A percentile compares a stretch with the other conserved stretches of the same genome.
Conservation (phyloP, 208 protist species). For the Vickermania ingenoplastis region DNA sequence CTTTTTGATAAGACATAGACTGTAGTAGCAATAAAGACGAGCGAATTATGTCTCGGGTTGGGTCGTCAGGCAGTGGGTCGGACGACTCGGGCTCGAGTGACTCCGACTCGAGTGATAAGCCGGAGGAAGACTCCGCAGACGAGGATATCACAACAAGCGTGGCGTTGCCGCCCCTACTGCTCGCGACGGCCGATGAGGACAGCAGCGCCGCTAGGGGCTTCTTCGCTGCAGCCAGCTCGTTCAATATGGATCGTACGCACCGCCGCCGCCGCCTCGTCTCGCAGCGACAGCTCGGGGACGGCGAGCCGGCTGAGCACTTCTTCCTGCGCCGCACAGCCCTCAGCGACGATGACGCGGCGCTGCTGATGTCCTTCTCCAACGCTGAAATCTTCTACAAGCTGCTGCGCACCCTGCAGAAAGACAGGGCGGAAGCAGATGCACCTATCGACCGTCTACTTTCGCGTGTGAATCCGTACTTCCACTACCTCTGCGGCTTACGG, state of each 20-base stretch:
- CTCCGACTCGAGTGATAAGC: too few relatives aligned
- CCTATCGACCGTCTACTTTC: slow-evolving; percentile 16
- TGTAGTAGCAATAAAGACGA: too few relatives aligned
- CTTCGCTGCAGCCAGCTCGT: not conserved
- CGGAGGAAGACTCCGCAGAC: too few relatives aligned
- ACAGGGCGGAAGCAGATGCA: not conserved
- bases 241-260: not conserved
- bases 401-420: not conserved
- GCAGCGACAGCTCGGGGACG: not conserved
- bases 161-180: too few relatives aligned
- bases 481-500: slow-evolving; percentile 9
- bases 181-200: slow-evolving; percentile 26
- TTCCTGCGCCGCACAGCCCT: not conserved
- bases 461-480: slow-evolving; percentile 14
- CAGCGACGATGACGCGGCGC: not conserved
- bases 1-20: too few relatives aligned
- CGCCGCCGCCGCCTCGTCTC: not conserved
- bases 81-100: too few relatives aligned
- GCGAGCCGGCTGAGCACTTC: not conserved
- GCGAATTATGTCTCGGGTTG: too few relatives aligned
- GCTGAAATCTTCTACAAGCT: not conserved
- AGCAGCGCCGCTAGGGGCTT: slow-evolving; percentile 5
- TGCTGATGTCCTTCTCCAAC: slow-evolving; percentile 1
- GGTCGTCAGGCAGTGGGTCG: too few relatives aligned
- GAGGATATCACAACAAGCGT: too few relatives aligned